Evolutionary conservation across 495 filamentous ascomycete genomes (phyloP).

Genomic region (Lentithecium fluviatile): DNA sequence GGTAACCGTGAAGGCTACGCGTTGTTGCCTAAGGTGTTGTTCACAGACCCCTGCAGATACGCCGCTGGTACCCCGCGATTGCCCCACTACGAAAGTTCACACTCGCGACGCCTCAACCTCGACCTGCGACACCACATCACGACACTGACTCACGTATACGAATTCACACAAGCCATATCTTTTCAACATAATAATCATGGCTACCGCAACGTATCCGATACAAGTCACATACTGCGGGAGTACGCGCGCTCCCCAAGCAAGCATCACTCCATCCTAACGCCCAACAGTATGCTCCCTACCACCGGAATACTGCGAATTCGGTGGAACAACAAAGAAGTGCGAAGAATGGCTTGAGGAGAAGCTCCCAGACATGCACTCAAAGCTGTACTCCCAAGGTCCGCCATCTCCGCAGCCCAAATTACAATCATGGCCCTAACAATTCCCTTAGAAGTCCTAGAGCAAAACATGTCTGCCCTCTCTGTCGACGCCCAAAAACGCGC

Average conservation of each 20-base stretch:
- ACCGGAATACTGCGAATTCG: conserved; percentile 99
- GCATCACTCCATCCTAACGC: conserved; percentile 17
- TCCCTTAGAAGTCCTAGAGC: conserved; percentile 69
- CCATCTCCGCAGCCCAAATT: conserved; percentile 21
- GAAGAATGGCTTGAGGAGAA: conserved; percentile 86
- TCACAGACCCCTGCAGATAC: background rate
- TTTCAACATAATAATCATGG: conserved; percentile 1
- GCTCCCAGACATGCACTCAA: conserved; percentile 68
- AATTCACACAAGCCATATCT: background rate
- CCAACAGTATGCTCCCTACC: conserved; percentile 82
- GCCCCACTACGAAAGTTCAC: conserved; percentile 20
- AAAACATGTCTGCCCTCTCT: conserved; percentile 79
- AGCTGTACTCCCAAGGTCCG: conserved; percentile 80
- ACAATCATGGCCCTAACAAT: conserved; percentile 1
- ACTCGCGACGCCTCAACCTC: conserved; percentile 1
- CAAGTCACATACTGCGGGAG: conserved; percentile 79
- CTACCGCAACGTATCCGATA: conserved; percentile 31
- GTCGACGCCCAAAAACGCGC: conserved; percentile 87
- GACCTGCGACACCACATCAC: background rate
- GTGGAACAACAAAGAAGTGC: conserved; percentile 96
- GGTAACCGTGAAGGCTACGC: no score
- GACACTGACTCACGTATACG: background rate
- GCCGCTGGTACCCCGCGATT: conserved; percentile 20
- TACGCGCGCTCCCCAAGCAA: conserved; percentile 38
- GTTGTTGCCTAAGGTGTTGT: no score